A percentile compares a stretch with the other conserved stretches of the same genome.
Evolutionary conservation across 2,329 filamentous ascomycete genomes (phyloP).

Genomic region (Daldinia eschscholtzii): DNA sequence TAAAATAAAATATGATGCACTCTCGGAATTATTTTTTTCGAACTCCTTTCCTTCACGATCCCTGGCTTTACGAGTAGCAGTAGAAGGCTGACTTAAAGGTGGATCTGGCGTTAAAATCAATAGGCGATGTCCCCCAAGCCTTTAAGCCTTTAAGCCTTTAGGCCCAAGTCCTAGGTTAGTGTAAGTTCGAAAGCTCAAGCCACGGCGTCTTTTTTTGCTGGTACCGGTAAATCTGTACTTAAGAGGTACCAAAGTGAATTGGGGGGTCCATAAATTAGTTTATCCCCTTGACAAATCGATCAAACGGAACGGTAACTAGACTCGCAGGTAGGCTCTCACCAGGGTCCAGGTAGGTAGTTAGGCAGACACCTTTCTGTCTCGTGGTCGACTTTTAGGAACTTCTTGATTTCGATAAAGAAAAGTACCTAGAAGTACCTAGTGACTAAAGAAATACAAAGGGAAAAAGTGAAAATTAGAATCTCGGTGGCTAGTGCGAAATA

Average conservation of each 20-base stretch:
- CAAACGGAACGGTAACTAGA: slow-evolving; percentile 18
- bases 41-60: slow-evolving; percentile 37
- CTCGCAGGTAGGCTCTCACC: neutral
- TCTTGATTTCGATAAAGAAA: no score
- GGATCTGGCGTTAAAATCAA: slow-evolving; percentile 35
- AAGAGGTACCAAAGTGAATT: no score
- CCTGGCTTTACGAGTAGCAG: slow-evolving; percentile 29
- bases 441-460: slow-evolving; percentile 1
- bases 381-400: no score
- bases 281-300: slow-evolving; percentile 40
- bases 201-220: slow-evolving; percentile 11
- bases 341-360: slow-evolving; percentile 24
- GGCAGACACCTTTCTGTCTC: no score
- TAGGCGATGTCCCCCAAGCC: slow-evolving; percentile 3
- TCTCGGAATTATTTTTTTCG: slow-evolving; percentile 34
- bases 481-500: neutral
- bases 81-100: slow-evolving; percentile 39
- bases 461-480: neutral
- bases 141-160: no score
- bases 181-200: slow-evolving; percentile 5
- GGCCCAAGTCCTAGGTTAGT: no score
- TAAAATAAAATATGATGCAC: slow-evolving; percentile 19
- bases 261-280: slow-evolving; percentile 32
- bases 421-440: no score
- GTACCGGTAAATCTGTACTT: neutral